These are phyloP conservation scores for Myriangium duriaei DNA, from an alignment of 2,329 filamentous ascomycete species.

Conservation along the genomic window DNA sequence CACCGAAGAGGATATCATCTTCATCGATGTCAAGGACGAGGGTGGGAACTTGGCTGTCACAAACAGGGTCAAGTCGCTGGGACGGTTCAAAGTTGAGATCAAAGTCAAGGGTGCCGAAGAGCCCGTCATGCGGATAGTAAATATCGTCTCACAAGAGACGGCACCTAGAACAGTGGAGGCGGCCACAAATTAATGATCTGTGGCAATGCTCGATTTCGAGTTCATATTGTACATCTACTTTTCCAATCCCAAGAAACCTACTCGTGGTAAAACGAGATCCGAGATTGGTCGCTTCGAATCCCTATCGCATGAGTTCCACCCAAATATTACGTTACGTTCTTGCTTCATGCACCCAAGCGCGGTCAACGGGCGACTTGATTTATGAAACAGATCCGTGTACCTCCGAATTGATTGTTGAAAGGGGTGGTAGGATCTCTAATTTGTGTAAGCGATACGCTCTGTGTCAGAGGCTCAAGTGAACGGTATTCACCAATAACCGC, in stretches of 20 bases:
- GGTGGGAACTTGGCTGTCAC: conserved; percentile 16
- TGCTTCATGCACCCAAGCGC: too few relatives aligned
- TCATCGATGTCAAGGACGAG: conserved; percentile 31
- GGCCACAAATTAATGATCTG: not conserved
- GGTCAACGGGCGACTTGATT: too few relatives aligned
- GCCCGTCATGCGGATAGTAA: conserved; percentile 29
- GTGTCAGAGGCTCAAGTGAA: too few relatives aligned
- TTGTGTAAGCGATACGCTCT: conserved; percentile 3
- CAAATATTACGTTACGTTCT: too few relatives aligned
- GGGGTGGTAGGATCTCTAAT: conserved; percentile 2
- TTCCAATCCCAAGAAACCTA: not conserved
- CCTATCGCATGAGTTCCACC: too few relatives aligned
- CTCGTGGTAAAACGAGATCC: too few relatives aligned
- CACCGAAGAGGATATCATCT: conserved; percentile 37
- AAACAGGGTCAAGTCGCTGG: conserved; percentile 40
- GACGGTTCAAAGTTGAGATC: conserved; percentile 41
- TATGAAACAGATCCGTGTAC: too few relatives aligned
- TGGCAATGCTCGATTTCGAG: not conserved
- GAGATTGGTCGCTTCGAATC: too few relatives aligned
- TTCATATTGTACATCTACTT: conserved; percentile 8
- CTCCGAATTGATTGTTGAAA: not conserved
- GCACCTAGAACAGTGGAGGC: too few relatives aligned
- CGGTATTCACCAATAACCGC: conserved; percentile 37
- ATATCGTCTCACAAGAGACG: conserved; percentile 21
- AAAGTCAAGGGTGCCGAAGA: conserved; percentile 34